Evolutionary conservation across 306 rosid genomes (phyloP).

Genomic region (Acmispon strigosus): DNA sequence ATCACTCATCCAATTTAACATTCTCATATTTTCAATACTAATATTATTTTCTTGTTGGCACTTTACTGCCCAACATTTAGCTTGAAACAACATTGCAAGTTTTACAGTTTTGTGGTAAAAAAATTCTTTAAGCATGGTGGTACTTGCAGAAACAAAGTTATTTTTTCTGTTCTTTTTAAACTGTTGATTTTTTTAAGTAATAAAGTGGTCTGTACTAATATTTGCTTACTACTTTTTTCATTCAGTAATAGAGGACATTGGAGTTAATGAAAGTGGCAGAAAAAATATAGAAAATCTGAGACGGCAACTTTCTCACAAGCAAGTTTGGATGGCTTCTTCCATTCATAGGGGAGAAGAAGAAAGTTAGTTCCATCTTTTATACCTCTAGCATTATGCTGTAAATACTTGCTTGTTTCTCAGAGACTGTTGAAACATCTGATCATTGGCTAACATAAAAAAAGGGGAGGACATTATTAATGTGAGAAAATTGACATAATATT

Average conservation of each 20-base stretch:
- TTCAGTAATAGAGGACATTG: constrained; percentile 68
- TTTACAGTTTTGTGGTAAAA: too few species aligned
- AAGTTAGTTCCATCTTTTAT: constrained; percentile 43
- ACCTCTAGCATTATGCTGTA: constrained; percentile 14
- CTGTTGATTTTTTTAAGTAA: constrained; percentile 11
- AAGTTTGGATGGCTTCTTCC: constrained; percentile 95
- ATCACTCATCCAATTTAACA: too few species aligned
- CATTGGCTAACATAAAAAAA: not conserved
- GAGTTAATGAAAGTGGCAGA: constrained; percentile 34
- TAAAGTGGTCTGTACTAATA: constrained; percentile 9
- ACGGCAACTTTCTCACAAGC: constrained; percentile 44
- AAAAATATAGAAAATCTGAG: constrained; percentile 44
- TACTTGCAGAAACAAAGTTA: not conserved
- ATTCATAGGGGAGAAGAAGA: constrained; percentile 92
- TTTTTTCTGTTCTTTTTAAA: not conserved
- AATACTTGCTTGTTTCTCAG: constrained; percentile 1
- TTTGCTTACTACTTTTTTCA: not conserved
- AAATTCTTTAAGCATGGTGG: too few species aligned
- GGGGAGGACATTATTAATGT: not conserved
- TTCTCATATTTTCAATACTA: too few species aligned
- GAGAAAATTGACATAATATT: not conserved
- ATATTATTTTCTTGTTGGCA: too few species aligned
- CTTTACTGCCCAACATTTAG: too few species aligned
- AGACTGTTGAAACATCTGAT: not conserved
- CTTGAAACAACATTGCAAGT: too few species aligned